phyloP scores from a whole-genome alignment of 2,329 filamentous ascomycete species.

The Arachnopeziza araneosa region DNA sequence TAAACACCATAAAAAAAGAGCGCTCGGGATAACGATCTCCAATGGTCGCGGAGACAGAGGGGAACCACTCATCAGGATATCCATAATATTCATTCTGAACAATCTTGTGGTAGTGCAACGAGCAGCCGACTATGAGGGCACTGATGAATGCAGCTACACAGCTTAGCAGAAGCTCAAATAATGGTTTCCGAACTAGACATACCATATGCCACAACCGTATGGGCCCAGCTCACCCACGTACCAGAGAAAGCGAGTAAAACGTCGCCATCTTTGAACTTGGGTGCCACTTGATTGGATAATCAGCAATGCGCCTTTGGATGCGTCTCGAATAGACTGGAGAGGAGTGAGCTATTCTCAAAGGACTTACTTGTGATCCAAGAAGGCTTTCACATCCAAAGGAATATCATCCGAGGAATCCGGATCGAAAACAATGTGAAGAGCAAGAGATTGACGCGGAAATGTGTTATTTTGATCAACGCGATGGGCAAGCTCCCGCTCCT shows the following conservation, averaged over 20 bases:
- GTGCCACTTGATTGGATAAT: conserved; percentile 33
- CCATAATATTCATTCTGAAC: conserved; percentile 96
- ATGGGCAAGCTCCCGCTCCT: neutral
- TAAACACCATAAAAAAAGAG: conserved; percentile 95
- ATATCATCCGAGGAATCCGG: conserved; percentile 24
- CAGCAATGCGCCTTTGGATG: neutral
- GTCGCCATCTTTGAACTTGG: conserved; percentile 57
- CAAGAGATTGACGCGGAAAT: conserved; percentile 8
- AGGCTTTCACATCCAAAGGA: conserved; percentile 27
- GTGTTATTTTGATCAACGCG: neutral
- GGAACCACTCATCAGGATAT: conserved; percentile 94
- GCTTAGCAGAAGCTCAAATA: neutral
- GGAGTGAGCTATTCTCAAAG: neutral
- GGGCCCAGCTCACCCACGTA: conserved; percentile 83
- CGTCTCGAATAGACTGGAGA: neutral
- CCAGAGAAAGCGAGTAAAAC: conserved; percentile 66
- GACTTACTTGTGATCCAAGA: conserved; percentile 6
- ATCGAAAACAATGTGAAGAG: conserved; percentile 8
- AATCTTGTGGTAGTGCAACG: conserved; percentile 92
- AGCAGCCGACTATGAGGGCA: conserved; percentile 73
- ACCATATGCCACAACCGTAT: conserved; percentile 82
- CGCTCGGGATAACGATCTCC: conserved; percentile 95
- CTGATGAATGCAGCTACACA: conserved; percentile 72
- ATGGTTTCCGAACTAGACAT: conserved; percentile 8
- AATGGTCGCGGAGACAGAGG: conserved; percentile 93